Conservation (phyloP, 108 stramenopile species). For the Epithemia pelagica region DNA sequence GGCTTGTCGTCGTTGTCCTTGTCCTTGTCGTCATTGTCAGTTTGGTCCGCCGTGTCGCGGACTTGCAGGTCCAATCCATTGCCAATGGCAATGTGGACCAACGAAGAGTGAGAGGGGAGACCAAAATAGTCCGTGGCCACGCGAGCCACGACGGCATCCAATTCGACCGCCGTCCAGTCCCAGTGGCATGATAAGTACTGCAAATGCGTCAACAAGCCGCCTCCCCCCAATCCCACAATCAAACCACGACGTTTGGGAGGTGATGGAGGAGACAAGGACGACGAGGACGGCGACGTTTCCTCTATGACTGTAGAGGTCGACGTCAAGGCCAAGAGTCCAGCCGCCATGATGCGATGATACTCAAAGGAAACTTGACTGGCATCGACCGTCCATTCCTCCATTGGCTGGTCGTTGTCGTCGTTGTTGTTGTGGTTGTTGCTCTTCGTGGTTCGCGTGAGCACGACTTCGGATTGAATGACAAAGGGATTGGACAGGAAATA, state of each 20-base stretch:
- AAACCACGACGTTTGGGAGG: slow-evolving; percentile 4
- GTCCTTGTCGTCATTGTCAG: too few relatives aligned
- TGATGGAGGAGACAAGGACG: too few relatives aligned
- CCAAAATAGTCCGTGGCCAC: slow-evolving; percentile 20
- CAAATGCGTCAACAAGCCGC: slow-evolving; percentile 17
- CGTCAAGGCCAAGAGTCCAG: slow-evolving; percentile 6
- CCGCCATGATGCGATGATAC: slow-evolving; percentile 13
- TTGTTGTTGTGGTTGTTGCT: neutral
- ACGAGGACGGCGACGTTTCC: neutral
- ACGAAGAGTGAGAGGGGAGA: neutral
- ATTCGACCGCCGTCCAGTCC: slow-evolving; percentile 8
- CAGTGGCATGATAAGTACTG: slow-evolving; percentile 5
- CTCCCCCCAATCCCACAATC: slow-evolving; percentile 22
- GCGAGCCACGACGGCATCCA: slow-evolving; percentile 10
- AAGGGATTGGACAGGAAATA: slow-evolving; percentile 24
- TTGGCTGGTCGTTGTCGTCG: neutral
- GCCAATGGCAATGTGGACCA: neutral
- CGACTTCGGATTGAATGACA: slow-evolving; percentile 22
- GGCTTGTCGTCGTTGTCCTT: neutral
- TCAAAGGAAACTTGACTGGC: slow-evolving; percentile 11
- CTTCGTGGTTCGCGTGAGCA: neutral
- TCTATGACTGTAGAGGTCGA: neutral
- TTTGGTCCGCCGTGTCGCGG: too few relatives aligned
- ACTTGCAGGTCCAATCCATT: slow-evolving; percentile 1
- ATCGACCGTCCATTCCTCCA: slow-evolving; percentile 5